Conservation (phyloP, 1,284 basidiomycete genomes). For the Ceratobasidium sp. region DNA sequence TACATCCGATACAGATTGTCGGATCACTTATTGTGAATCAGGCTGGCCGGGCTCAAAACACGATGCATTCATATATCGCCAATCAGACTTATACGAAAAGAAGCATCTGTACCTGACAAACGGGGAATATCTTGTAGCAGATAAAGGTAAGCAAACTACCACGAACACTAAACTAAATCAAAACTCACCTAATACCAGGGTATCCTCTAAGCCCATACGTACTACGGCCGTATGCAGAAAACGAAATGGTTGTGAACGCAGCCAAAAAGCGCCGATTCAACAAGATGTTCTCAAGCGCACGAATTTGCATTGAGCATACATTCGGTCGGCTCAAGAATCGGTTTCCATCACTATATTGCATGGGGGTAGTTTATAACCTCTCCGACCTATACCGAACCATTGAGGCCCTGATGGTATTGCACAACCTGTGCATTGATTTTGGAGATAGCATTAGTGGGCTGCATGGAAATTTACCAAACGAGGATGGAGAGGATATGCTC, state of each 20-base stretch:
- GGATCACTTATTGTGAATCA: too few species aligned
- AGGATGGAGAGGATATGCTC: not conserved
- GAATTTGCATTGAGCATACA: not conserved
- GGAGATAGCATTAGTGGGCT: not conserved
- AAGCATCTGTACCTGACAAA: not conserved
- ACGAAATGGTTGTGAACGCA: not conserved
- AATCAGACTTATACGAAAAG: too few species aligned
- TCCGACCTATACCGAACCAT: not conserved
- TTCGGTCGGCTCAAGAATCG: not conserved
- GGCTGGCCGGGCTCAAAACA: too few species aligned
- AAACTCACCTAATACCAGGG: not conserved
- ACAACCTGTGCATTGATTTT: not conserved
- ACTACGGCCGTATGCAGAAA: not conserved
- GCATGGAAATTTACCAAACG: not conserved
- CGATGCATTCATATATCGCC: too few species aligned
- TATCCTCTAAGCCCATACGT: not conserved
- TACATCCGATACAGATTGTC: too few species aligned
- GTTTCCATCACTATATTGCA: not conserved
- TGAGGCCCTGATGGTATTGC: not conserved
- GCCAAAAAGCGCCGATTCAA: not conserved
- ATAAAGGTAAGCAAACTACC: not conserved
- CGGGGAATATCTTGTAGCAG: not conserved
- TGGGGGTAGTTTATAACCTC: not conserved
- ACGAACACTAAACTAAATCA: too few species aligned
- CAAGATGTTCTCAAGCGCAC: not conserved